These are phyloP conservation scores for Ustilago bromivora DNA, from an alignment of 1,284 basidiomycete species.

Conservation along the genomic window DNA sequence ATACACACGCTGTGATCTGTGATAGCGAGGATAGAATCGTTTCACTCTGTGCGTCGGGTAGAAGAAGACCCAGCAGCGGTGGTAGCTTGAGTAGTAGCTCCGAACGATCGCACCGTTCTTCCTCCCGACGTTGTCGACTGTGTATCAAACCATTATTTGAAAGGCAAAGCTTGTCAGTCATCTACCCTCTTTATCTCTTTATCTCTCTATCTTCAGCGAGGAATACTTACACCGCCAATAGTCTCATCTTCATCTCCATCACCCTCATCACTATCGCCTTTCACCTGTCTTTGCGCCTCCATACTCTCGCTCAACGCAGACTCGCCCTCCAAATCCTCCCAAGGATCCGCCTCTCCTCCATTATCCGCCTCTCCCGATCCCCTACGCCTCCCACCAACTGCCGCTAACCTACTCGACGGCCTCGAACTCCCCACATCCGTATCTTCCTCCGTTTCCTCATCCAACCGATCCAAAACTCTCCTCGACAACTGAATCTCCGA, in stretches of 20 bases:
- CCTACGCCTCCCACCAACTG: neutral
- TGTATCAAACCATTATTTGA: neutral
- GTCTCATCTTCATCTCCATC: slow-evolving; percentile 22
- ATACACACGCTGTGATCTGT: neutral
- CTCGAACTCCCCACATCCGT: slow-evolving; percentile 47
- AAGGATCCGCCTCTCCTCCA: slow-evolving; percentile 35
- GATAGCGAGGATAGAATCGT: neutral
- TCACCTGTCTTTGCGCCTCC: slow-evolving; percentile 7
- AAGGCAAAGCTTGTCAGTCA: neutral
- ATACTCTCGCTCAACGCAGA: neutral
- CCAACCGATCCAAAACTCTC: slow-evolving; percentile 57
- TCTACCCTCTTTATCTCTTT: neutral
- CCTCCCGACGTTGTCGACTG: slow-evolving; percentile 38
- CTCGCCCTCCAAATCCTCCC: slow-evolving; percentile 43
- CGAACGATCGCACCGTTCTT: slow-evolving; percentile 38
- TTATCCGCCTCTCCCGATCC: neutral
- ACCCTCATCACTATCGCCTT: slow-evolving; percentile 9
- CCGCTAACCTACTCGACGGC: slow-evolving; percentile 12
- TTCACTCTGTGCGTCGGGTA: slow-evolving; percentile 10
- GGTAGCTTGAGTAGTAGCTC: slow-evolving; percentile 44
- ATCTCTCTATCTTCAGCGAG: neutral
- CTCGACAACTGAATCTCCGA: slow-evolving; percentile 45
- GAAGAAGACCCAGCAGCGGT: slow-evolving; percentile 21
- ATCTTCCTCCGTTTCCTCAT: slow-evolving; percentile 66
- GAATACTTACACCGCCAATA: slow-evolving; percentile 34